Evolutionary conservation across 495 filamentous ascomycete species (phyloP), one percentile per base, ranked within the genome.

Genomic region (Talaromyces thailandensis): DNA sequence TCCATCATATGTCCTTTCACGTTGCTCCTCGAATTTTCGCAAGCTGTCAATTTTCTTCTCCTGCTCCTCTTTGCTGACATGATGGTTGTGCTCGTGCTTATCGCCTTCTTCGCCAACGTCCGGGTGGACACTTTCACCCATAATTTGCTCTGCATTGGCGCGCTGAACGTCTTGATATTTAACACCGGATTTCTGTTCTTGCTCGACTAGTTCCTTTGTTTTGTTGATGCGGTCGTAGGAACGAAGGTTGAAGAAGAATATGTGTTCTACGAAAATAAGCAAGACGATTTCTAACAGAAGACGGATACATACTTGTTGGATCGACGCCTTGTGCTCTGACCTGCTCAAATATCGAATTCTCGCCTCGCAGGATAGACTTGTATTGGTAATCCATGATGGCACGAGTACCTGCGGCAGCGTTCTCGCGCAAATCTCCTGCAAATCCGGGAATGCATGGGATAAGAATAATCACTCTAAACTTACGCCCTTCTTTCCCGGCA

Each of bases 321-420:
- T 97, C 83, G 16, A 96, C 84, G 3, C 91, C 93, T 65, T 90
- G 82, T 4, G 86, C 87, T 24, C 80, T 73, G 28, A 97, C 85
- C 66, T 89, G 89, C 16, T 82, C 88, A 67, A 88, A 92, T 56
- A 97, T 97, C 11, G 90, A 96, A 70, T 96, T 80, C 66, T 96
- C 86, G 2, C 94, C 93, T 12, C 93, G 89, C 67, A 86, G 87
- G 63, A 98, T 96, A 1, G 91, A 94, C 71, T 94, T 97, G 76
- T 93, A 98, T 71, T 97, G 93, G 71, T 97, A 98, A 69, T 96
- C 93, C 91, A 98, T 98, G 69, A 97, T 98, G 3, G 92, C 92
- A 62, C 91, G 76, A 0, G 93, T 97, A 24, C 94, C 93, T 21
- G 82, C 82, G 0, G 94, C 93, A 26, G 87, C 91, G 64, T 88